Conservation (phyloP, 2,329 filamentous ascomycete genomes). For the Colletotrichum cuscutae region DNA sequence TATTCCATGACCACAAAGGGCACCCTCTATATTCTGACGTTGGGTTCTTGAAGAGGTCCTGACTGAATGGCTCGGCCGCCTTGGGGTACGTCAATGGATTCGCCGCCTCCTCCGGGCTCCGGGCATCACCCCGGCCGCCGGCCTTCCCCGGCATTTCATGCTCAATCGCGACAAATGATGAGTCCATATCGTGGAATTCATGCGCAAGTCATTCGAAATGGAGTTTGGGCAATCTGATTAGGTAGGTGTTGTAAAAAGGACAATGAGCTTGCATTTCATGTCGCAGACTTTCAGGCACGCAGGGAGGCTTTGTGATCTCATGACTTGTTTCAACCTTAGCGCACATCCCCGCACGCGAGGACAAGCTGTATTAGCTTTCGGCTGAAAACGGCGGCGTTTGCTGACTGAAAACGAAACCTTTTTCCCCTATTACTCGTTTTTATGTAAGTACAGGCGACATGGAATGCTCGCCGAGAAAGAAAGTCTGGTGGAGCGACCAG, state of each 20-base stretch:
- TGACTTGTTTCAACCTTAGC: conserved; percentile 33
- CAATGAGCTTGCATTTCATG: neutral
- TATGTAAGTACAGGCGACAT: neutral
- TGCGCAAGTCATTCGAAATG: neutral
- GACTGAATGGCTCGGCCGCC: conserved; percentile 37
- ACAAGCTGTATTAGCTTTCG: neutral
- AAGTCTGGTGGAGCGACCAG: neutral
- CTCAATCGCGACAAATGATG: conserved; percentile 8
- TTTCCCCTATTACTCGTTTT: neutral
- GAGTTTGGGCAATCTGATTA: neutral
- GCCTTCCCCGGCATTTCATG: neutral
- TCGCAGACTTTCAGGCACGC: neutral
- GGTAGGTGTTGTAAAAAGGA: neutral
- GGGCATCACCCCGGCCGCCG: neutral
- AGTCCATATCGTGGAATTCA: conserved; percentile 8
- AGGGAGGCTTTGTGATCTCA: conserved; percentile 23
- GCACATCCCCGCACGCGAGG: conserved; percentile 19
- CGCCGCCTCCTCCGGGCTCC: neutral
- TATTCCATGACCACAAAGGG: conserved; percentile 45
- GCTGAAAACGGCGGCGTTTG: conserved; percentile 27
- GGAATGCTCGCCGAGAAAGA: neutral
- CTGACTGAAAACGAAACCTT: conserved; percentile 15
- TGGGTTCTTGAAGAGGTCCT: conserved; percentile 42
- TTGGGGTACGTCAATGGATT: conserved; percentile 45
- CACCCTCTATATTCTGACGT: conserved; percentile 44